Conservation (phyloP, 1,139 yeast genomes). For the Taphrina sp. region DNA sequence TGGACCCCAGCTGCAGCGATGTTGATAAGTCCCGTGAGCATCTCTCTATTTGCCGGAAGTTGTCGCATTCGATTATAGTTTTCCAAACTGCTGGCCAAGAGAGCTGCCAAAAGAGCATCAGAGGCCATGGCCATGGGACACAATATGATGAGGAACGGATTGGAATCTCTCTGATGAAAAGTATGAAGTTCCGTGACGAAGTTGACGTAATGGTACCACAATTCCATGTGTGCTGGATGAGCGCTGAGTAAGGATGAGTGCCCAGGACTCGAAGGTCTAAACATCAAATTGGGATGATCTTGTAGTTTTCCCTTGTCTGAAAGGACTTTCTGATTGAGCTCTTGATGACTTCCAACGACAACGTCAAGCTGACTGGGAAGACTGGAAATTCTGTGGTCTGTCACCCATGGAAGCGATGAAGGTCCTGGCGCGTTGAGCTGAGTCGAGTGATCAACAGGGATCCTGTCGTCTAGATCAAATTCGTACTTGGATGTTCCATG, state of each 20-base stretch:
- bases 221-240: conserved; percentile 7
- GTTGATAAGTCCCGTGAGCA: conserved; percentile 1
- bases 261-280: conserved; percentile 1
- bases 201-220: conserved; percentile 12
- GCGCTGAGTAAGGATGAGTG: neutral
- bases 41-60: neutral
- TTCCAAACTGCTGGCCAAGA: conserved; percentile 14
- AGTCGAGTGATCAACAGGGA: no score
- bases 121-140: conserved; percentile 5
- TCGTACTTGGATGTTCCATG: no score
- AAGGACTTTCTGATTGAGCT: no score
- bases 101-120: conserved; percentile 7
- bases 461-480: no score
- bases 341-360: no score
- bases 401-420: no score
- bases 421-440: no score
- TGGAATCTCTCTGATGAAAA: conserved; percentile 1
- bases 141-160: conserved; percentile 4
- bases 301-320: no score
- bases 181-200: conserved; percentile 8
- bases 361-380: no score
- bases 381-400: no score
- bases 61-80: conserved; percentile 10
- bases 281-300: neutral
- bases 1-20: conserved; percentile 10